Evolutionary conservation across 1,284 basidiomycete species (phyloP).

Genomic region (Polyporus tsugae): DNA sequence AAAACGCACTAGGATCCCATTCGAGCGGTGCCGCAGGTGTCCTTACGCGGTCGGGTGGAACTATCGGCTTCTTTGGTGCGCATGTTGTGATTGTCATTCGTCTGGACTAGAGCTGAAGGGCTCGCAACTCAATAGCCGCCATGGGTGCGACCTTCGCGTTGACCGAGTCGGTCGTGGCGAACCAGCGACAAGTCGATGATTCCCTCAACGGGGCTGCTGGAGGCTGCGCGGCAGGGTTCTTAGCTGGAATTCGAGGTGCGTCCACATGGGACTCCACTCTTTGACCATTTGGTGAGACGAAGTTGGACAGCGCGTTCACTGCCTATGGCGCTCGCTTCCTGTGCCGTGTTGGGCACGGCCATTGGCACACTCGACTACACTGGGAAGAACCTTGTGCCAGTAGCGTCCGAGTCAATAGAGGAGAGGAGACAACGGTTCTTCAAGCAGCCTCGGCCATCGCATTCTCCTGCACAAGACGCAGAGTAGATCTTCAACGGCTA

Average conservation of each 20-base stretch:
- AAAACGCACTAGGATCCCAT: conserved; percentile 87
- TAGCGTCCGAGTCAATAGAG: conserved; percentile 52
- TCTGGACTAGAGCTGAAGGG: background rate
- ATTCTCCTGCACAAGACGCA: conserved; percentile 34
- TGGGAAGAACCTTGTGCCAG: conserved; percentile 61
- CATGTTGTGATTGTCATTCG: conserved; percentile 17
- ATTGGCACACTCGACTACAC: conserved; percentile 89
- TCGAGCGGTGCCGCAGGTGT: conserved; percentile 89
- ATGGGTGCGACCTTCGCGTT: conserved; percentile 91
- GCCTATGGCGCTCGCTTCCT: conserved; percentile 85
- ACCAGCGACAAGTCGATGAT: conserved; percentile 85
- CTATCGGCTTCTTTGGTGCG: conserved; percentile 85
- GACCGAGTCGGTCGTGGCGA: conserved; percentile 84
- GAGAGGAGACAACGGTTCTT: conserved; percentile 78
- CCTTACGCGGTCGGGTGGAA: conserved; percentile 80
- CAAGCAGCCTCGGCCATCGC: conserved; percentile 56
- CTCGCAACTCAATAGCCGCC: conserved; percentile 64
- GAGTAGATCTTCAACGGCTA: conserved; percentile 35
- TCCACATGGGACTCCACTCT: conserved; percentile 29
- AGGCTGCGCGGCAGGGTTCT: conserved; percentile 93
- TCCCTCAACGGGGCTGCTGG: conserved; percentile 87
- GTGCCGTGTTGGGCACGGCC: conserved; percentile 80
- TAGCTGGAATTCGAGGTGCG: conserved; percentile 86
- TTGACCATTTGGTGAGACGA: conserved; percentile 23
- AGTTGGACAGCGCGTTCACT: conserved; percentile 75